phyloP scores from a whole-genome alignment of 441 rosid species.

The Melastoma candidum region DNA sequence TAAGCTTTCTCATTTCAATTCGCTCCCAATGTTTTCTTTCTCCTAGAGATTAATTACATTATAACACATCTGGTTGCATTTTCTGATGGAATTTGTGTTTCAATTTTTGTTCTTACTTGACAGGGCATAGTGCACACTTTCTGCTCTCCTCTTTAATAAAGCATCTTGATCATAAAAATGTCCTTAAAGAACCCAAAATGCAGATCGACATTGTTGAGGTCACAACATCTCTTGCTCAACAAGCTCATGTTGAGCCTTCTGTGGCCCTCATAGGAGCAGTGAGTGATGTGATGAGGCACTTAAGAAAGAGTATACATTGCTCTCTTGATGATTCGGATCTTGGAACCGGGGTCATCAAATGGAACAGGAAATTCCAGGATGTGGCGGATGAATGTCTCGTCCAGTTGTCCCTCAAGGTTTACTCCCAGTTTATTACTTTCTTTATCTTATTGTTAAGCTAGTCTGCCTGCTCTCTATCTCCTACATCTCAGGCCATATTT shows the following conservation, averaged over 20 bases:
- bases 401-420: constrained; percentile 54
- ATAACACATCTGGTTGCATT: too few relatives aligned
- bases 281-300: constrained; percentile 71
- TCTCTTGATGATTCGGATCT: constrained; percentile 60
- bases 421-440: constrained; percentile 20
- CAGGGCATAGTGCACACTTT: constrained; percentile 81
- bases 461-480: constrained; percentile 1
- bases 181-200: constrained; percentile 64
- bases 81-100: too few relatives aligned
- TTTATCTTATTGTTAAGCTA: neutral
- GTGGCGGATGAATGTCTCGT: constrained; percentile 82
- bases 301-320: constrained; percentile 70
- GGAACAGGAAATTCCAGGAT: constrained; percentile 50
- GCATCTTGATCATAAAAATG: constrained; percentile 90
- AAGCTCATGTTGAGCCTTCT: constrained; percentile 57
- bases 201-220: constrained; percentile 76
- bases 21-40: too few relatives aligned
- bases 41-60: too few relatives aligned
- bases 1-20: too few relatives aligned
- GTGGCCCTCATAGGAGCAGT: constrained; percentile 71
- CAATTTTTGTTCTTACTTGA: constrained; percentile 10
- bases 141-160: constrained; percentile 69
- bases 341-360: constrained; percentile 49
- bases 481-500: constrained; percentile 2
- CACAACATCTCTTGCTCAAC: constrained; percentile 56